These are phyloP conservation scores for Aspergillus sp. DNA, from an alignment of 2,329 filamentous ascomycete genomes.

Conservation along the genomic window DNA sequence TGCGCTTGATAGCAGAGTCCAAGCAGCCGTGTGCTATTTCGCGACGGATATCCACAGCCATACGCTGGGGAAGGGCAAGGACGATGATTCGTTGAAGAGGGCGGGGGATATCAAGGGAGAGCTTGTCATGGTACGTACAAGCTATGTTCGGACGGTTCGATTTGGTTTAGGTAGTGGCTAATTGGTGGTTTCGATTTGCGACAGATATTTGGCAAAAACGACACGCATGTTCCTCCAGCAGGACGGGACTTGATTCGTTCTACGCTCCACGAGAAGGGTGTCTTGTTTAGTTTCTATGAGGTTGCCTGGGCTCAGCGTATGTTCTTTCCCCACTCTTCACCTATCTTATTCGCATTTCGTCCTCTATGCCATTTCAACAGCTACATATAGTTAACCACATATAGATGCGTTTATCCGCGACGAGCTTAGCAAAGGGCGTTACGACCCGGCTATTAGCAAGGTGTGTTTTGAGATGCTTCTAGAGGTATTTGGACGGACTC, in stretches of 20 bases:
- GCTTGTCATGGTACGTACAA: slow-evolving; percentile 60
- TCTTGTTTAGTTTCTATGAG: slow-evolving; percentile 80
- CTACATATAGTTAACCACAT: slow-evolving; percentile 5
- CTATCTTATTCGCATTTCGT: not conserved
- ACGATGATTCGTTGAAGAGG: slow-evolving; percentile 61
- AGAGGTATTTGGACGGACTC: slow-evolving; percentile 75
- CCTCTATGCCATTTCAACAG: not conserved
- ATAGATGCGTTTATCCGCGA: slow-evolving; percentile 86
- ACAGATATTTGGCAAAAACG: slow-evolving; percentile 82
- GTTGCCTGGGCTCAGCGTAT: slow-evolving; percentile 84
- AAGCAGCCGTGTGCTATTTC: slow-evolving; percentile 82
- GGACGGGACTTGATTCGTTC: slow-evolving; percentile 81
- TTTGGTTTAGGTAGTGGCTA: not conserved
- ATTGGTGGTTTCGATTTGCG: slow-evolving; percentile 51
- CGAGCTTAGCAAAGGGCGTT: slow-evolving; percentile 88
- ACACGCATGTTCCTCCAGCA: slow-evolving; percentile 82
- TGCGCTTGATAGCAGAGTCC: slow-evolving; percentile 73
- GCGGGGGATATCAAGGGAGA: slow-evolving; percentile 73
- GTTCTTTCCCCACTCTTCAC: slow-evolving; percentile 26
- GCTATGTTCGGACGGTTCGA: not conserved
- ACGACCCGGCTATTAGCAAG: slow-evolving; percentile 82
- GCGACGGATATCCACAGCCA: slow-evolving; percentile 84
- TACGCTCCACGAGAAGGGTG: slow-evolving; percentile 74
- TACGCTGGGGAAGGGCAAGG: slow-evolving; percentile 69
- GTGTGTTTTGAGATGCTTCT: slow-evolving; percentile 88